A percentile compares a stretch with the other conserved stretches of the same genome.
Conservation (phyloP, 2,329 filamentous ascomycete genomes). For the Beauveria bassiana region DNA sequence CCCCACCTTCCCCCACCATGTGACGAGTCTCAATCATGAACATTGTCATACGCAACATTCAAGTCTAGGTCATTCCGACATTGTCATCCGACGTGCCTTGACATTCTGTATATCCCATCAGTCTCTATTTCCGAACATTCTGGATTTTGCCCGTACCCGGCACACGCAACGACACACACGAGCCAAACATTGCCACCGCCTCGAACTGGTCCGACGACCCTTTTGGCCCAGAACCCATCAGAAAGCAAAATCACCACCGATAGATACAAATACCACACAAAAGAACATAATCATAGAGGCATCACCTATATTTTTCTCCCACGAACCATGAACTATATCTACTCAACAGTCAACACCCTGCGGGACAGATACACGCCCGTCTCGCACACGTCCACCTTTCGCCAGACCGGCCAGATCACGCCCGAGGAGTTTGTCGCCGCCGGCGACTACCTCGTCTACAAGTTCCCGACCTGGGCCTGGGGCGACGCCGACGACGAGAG, state of each 20-base stretch:
- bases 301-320: not conserved
- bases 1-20: conserved; percentile 7
- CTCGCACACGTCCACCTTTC: conserved; percentile 85
- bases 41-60: not conserved
- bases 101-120: not conserved
- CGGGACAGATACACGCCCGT: conserved; percentile 88
- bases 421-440: conserved; percentile 94
- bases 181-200: not conserved
- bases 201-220: not conserved
- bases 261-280: not conserved
- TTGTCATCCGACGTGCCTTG: not conserved
- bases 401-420: conserved; percentile 88
- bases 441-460: conserved; percentile 96
- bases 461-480: conserved; percentile 98
- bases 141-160: not conserved
- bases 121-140: not conserved
- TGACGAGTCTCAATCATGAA: conserved; percentile 1
- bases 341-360: conserved; percentile 85
- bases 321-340: conserved; percentile 74
- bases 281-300: not conserved
- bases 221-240: not conserved
- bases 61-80: not conserved
- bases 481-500: conserved; percentile 74
- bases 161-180: not conserved
- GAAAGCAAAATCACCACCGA: not conserved